These are phyloP conservation scores for Daldinia decipiens DNA, from an alignment of 495 filamentous ascomycete species.

Conservation along the genomic window DNA sequence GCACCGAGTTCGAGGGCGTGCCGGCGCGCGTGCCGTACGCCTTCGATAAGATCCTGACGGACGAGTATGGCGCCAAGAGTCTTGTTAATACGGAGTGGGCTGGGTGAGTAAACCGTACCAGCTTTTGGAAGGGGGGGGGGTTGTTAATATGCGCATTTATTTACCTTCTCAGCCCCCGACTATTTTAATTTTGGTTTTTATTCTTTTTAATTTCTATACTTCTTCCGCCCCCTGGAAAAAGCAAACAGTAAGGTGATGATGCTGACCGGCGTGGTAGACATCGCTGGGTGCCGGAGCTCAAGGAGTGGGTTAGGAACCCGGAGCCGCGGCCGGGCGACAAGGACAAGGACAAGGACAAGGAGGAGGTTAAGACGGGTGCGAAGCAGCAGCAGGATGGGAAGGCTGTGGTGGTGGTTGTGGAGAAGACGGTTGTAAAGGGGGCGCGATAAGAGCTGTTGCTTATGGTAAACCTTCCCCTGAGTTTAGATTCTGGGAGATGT, in stretches of 20 bases:
- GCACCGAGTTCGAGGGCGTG: slow-evolving; percentile 80
- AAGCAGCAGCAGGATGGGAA: slow-evolving; percentile 44
- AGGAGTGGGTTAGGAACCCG: slow-evolving; percentile 61
- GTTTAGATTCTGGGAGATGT: no score
- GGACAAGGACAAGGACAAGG: slow-evolving; percentile 28
- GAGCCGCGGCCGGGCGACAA: slow-evolving; percentile 26
- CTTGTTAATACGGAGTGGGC: slow-evolving; percentile 71
- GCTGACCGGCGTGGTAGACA: slow-evolving; percentile 51
- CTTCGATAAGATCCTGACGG: slow-evolving; percentile 75
- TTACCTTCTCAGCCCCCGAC: no score
- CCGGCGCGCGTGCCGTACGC: slow-evolving; percentile 79
- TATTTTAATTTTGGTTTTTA: no score
- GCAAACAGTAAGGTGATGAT: neutral
- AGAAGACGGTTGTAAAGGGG: slow-evolving; percentile 42
- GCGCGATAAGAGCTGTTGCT: neutral
- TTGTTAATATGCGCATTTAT: no score
- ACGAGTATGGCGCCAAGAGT: slow-evolving; percentile 77
- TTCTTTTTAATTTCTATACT: no score
- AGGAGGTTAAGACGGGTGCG: slow-evolving; percentile 16
- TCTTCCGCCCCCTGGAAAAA: no score
- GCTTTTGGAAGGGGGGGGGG: no score
- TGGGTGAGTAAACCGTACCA: slow-evolving; percentile 61
- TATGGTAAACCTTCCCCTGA: no score
- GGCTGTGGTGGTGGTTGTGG: slow-evolving; percentile 40
- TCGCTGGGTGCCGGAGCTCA: slow-evolving; percentile 55